These are phyloP conservation scores for Diaporthe helianthi DNA, from an alignment of 2,329 filamentous ascomycete species.

Conservation along the genomic window DNA sequence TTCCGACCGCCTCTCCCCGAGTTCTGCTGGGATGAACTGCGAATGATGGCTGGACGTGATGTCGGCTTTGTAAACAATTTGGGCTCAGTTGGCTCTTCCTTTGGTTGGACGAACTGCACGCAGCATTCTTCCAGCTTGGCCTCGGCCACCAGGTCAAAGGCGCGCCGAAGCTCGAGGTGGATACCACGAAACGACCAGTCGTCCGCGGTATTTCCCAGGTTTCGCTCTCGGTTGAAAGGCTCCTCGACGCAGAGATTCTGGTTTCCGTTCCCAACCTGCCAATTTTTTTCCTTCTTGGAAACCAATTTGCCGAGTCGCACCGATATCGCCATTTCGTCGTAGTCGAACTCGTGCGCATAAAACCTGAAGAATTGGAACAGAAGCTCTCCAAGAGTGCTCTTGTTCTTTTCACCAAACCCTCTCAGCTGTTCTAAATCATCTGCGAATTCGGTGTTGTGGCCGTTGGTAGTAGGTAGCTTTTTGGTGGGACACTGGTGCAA, in stretches of 20 bases:
- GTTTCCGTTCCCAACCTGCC: conserved; percentile 79
- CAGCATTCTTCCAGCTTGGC: conserved; percentile 84
- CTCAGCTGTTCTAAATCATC: conserved; percentile 80
- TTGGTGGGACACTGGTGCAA: conserved; percentile 77
- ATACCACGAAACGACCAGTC: conserved; percentile 92
- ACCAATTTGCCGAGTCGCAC: conserved; percentile 81
- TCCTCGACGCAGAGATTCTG: conserved; percentile 95
- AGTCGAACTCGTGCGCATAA: conserved; percentile 93
- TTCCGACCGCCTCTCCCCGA: conserved; percentile 54
- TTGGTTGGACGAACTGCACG: conserved; percentile 86
- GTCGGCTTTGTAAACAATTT: conserved; percentile 65
- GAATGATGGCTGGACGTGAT: conserved; percentile 62
- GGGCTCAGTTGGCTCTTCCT: conserved; percentile 68
- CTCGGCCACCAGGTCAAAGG: conserved; percentile 81
- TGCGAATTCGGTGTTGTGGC: conserved; percentile 78
- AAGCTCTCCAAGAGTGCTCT: conserved; percentile 82
- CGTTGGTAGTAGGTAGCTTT: conserved; percentile 67
- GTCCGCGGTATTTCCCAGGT: conserved; percentile 95
- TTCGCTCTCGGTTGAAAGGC: conserved; percentile 88
- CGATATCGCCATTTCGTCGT: conserved; percentile 82
- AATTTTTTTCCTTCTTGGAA: conserved; percentile 85
- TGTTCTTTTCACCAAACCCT: conserved; percentile 80
- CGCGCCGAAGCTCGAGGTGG: conserved; percentile 86
- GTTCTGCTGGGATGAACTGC: conserved; percentile 68
- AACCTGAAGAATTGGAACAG: conserved; percentile 95